Base-by-base conservation (phyloP, 345 rosid genomes). In the Arabidopsis arenosa region DNA sequence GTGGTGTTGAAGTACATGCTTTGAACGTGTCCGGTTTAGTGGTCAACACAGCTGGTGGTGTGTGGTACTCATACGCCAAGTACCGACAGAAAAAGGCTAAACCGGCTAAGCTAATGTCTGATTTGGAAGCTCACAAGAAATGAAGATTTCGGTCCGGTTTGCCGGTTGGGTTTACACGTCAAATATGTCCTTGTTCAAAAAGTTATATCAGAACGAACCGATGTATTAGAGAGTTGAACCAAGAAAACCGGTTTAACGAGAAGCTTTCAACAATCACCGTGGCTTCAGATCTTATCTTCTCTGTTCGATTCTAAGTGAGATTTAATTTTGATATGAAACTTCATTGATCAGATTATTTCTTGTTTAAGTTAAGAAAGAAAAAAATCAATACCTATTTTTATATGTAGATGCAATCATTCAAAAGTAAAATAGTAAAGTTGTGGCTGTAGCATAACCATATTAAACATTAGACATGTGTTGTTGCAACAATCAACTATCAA, bases 41-140 rank as follows among this genome's bases (percentile, higher is more conserved):
- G 44, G 84, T 94, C 75, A 94, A 94, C 82, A 89, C 98, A 32
- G 89, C 92, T 28, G 98, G 98, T 66, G 98, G 98, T 12, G 78
- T 94, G 45, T 94, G 98, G 97, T 94, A 94, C 83, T 92, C 98
- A 1, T 87, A 81, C 30, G 86, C 95, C 68, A 92, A 90, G 84
- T 94, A 90, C 76, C 85, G 68, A 78, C 96, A 90, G 78, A 92
- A 85, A 82, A 94, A 73, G 78, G 83, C 73, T 78, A 90, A 86
- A 82, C 80, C 85, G 61, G 80, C 77, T 26, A 93, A 82, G 84
- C 54, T 81, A 43, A 53, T 78, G 35, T 49, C 83, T 32, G 97
- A 88, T 67, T 41, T 87, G 30, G 97, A 90, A 80, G 91, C 97
- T 52, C 89, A 85, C 83, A 74, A 75, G 4, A 89, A 83, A 78